These are phyloP conservation scores for Ganoderma meredithae DNA, from an alignment of 1,284 basidiomycete species.

Conservation along the genomic window DNA sequence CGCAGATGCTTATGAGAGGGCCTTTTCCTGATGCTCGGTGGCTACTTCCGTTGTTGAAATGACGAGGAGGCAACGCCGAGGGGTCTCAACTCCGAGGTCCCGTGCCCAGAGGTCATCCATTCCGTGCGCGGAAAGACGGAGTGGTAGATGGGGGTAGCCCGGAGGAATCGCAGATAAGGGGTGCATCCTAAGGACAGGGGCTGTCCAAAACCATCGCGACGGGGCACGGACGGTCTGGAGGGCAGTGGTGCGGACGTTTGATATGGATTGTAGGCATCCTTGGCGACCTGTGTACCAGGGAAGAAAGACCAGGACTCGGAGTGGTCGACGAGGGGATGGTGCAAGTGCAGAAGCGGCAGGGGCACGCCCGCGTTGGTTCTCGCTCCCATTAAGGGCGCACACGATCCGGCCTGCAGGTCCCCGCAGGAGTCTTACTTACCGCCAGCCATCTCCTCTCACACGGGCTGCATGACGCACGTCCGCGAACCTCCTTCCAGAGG, in stretches of 20 bases:
- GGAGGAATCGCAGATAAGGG: slow-evolving; percentile 22
- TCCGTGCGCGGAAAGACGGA: slow-evolving; percentile 6
- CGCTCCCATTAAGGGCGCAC: background rate
- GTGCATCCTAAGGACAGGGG: background rate
- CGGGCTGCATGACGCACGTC: slow-evolving; percentile 1
- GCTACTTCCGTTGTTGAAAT: background rate
- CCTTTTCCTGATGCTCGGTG: background rate
- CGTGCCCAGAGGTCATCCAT: background rate
- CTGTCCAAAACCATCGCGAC: background rate
- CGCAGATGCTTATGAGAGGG: background rate
- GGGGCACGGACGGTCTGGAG: background rate
- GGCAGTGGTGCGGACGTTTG: background rate
- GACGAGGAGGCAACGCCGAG: slow-evolving; percentile 8
- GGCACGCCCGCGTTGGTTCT: background rate
- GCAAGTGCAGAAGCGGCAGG: background rate
- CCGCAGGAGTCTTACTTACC: background rate
- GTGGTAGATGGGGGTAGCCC: slow-evolving; percentile 11
- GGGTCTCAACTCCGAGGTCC: slow-evolving; percentile 14
- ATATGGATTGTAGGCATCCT: background rate
- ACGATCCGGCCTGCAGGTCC: background rate
- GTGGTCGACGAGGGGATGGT: background rate
- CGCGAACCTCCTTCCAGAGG: background rate
- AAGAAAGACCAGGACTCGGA: background rate
- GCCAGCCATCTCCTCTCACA: slow-evolving; percentile 8
- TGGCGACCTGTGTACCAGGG: background rate